Base-by-base conservation (phyloP, 2,329 filamentous ascomycete genomes). In the Penicillium sp. region DNA sequence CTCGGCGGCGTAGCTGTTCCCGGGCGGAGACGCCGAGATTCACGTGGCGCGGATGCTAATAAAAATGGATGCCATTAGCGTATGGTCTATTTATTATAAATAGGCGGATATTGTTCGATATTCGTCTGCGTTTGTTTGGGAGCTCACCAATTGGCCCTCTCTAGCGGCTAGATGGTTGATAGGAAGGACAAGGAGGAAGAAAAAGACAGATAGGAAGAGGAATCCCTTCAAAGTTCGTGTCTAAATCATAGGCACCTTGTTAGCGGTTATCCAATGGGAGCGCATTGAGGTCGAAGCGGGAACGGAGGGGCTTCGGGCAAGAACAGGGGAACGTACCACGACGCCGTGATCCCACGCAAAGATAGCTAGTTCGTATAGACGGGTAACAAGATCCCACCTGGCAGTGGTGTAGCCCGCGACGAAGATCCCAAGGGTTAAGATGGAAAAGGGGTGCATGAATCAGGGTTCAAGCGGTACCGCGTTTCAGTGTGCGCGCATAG, bases 281-380 rank as follows among this genome's bases (percentile, higher is more conserved):
- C 51, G 55, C 47, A 47, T 50, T 33, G 37, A 53, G 48, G 10
- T 47, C 4, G 39, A 35, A 27, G 23, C 13, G 26, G 50, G 29
- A 19, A 26, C n/a, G 52, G 44, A 39, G 43, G 27, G 25, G 31
- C 13, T 14, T 42, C 39, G 13, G 27, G 23, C 19, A 37, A 42
- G 31, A 37, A 35, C 45, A 42, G 58, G 42, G 50, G 49, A 21
- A 81, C 89, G 72, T 81, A 96, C 92, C 74, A 98, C 90, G 70
- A 99, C 95, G 74, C 93, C 92, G 91, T 98, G 91, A 77, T 98
- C 91, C 92, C 93, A 97, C 67, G 96, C 95, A 77, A 98, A 99
- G 65, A 96, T 90, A 67, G 92, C 90, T 70, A 99, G 87, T 79
- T 99, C 93, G 88, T 97, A 96, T 70, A 98, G 85, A 71, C 93